These are phyloP conservation scores for Dalbergia cochinchinensis DNA, from an alignment of 306 rosid species.

Conservation along the genomic window DNA sequence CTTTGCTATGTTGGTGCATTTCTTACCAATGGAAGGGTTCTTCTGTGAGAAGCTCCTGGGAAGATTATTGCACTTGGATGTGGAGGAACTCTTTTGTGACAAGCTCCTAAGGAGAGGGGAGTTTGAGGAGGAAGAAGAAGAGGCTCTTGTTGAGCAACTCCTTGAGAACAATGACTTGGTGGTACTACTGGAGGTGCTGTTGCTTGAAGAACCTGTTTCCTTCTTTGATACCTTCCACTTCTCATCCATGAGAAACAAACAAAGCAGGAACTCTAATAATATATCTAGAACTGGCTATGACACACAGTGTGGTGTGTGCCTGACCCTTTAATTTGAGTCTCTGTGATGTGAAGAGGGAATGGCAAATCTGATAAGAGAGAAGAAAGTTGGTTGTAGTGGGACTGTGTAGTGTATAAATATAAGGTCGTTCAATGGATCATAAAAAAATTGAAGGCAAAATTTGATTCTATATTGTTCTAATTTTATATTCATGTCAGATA, in stretches of 20 bases:
- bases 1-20: slow-evolving; percentile 82
- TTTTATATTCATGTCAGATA: slow-evolving; percentile 25
- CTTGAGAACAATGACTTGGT: slow-evolving; percentile 68
- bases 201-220: slow-evolving; percentile 57
- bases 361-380: slow-evolving; percentile 33
- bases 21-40: slow-evolving; percentile 68
- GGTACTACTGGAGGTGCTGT: neutral
- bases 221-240: slow-evolving; percentile 89
- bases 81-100: slow-evolving; percentile 65
- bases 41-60: slow-evolving; percentile 79
- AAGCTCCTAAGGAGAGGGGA: slow-evolving; percentile 67
- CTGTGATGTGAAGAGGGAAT: slow-evolving; percentile 8
- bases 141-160: slow-evolving; percentile 71
- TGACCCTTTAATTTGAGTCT: neutral
- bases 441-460: slow-evolving; percentile 30
- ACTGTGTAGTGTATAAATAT: slow-evolving; percentile 38
- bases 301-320: neutral
- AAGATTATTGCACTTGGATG: slow-evolving; percentile 60
- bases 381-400: slow-evolving; percentile 42
- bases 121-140: slow-evolving; percentile 65
- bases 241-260: slow-evolving; percentile 61
- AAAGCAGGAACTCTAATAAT: neutral
- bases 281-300: slow-evolving; percentile 16
- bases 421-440: slow-evolving; percentile 31
- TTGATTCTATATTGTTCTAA: slow-evolving; percentile 31